These are phyloP conservation scores for Ophiognomonia clavigignenti-juglandacearum DNA, from an alignment of 2,329 filamentous ascomycete species.

Conservation along the genomic window DNA sequence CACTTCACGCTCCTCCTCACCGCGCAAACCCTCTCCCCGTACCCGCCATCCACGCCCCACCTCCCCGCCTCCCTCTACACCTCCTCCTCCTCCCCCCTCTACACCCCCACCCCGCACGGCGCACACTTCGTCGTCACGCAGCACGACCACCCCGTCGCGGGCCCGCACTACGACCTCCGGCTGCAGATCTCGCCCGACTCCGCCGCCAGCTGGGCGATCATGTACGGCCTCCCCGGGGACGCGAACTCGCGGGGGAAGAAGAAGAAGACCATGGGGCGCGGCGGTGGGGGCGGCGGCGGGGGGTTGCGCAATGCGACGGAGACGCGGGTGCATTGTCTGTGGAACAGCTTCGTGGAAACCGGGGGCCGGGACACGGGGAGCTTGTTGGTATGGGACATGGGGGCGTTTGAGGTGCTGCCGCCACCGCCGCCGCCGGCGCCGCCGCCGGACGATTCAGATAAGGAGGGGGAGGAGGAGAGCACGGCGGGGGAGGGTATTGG, in stretches of 20 bases:
- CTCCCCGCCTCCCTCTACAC: slow-evolving; percentile 31
- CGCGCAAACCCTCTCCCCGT: slow-evolving; percentile 20
- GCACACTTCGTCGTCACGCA: slow-evolving; percentile 67
- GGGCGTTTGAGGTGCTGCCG: slow-evolving; percentile 51
- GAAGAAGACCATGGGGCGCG: too few relatives aligned
- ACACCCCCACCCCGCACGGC: slow-evolving; percentile 27
- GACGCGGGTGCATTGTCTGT: slow-evolving; percentile 56
- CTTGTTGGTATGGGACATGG: slow-evolving; percentile 59
- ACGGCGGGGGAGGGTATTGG: not conserved
- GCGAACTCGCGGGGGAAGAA: slow-evolving; percentile 38
- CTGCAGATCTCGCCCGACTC: slow-evolving; percentile 65
- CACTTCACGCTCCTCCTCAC: slow-evolving; percentile 32
- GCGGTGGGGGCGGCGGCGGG: slow-evolving; percentile 21
- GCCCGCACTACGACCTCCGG: slow-evolving; percentile 64
- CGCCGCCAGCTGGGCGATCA: slow-evolving; percentile 60
- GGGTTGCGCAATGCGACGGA: slow-evolving; percentile 56
- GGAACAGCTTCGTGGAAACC: slow-evolving; percentile 59
- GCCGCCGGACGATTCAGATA: slow-evolving; percentile 19
- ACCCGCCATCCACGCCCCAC: slow-evolving; percentile 21
- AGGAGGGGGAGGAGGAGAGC: not conserved
- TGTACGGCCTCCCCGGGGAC: slow-evolving; percentile 58
- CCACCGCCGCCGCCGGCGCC: slow-evolving; percentile 19
- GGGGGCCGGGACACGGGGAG: slow-evolving; percentile 50
- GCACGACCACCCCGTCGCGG: slow-evolving; percentile 67
- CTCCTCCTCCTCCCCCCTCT: slow-evolving; percentile 31